Conservation (phyloP, 305 asterid species). For the Fraxinus sp. region DNA sequence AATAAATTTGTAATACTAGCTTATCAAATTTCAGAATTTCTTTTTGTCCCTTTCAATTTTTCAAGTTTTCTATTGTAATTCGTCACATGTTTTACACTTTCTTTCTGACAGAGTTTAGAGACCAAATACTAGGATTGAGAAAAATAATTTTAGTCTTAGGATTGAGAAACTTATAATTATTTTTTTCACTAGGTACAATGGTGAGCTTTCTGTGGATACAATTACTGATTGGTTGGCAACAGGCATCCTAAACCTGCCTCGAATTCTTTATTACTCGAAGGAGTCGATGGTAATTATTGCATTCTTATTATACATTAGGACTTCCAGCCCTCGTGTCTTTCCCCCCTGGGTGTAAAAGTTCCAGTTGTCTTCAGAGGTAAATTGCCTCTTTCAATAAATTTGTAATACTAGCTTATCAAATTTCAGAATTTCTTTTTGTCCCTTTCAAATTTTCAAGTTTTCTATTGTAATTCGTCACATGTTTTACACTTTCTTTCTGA, state of each 20-base stretch:
- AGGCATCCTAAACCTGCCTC: constrained; percentile 72
- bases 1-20: constrained; percentile 9
- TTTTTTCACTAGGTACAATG: constrained; percentile 57
- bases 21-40: not conserved
- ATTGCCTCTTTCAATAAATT: constrained; percentile 20
- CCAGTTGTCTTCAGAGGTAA: constrained; percentile 74
- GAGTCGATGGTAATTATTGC: constrained; percentile 77
- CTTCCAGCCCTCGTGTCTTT: constrained; percentile 79
- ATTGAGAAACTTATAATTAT: constrained; percentile 14
- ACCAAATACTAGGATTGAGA: constrained; percentile 10
- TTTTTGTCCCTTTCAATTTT: not conserved
- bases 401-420: not conserved
- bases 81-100: not conserved
- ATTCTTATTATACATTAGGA: constrained; percentile 46
- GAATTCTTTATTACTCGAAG: constrained; percentile 76
- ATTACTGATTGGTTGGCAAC: constrained; percentile 90
- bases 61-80: not conserved
- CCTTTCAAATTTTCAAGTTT: not conserved
- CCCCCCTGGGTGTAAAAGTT: constrained; percentile 83
- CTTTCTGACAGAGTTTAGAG: not conserved
- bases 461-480: not conserved
- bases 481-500: constrained; percentile 6
- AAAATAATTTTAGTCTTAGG: not conserved
- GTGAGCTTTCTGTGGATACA: constrained; percentile 82
- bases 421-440: not conserved